A percentile compares a stretch with the other conserved stretches of the same genome.
Conservation (phyloP, 306 rosid genomes). For the Benincasa hispida region DNA sequence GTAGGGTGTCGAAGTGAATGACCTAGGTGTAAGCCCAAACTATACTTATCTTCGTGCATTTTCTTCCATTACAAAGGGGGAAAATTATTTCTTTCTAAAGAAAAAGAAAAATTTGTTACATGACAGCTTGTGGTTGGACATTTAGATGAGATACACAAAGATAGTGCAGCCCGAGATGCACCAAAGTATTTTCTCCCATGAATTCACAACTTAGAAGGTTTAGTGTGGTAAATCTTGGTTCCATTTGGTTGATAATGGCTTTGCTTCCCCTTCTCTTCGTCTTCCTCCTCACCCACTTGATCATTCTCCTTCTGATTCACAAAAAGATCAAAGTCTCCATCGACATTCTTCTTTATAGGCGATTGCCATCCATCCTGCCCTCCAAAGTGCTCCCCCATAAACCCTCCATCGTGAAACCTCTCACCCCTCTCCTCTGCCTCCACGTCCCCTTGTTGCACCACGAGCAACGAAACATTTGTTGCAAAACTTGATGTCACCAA, state of each 20-base stretch:
- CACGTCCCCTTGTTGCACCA: slow-evolving; percentile 16
- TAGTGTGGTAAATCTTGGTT: not conserved
- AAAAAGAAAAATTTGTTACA: no score
- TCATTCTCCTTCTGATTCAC: not conserved
- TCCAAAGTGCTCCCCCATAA: slow-evolving; percentile 7
- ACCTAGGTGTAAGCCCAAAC: no score
- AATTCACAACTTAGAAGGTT: not conserved
- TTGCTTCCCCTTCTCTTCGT: not conserved
- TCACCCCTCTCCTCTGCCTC: not conserved
- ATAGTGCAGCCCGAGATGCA: no score
- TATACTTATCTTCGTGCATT: no score
- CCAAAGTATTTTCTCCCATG: no score
- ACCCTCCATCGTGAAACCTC: not conserved
- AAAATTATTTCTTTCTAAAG: no score
- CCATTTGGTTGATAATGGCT: not conserved
- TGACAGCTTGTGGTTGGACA: no score
- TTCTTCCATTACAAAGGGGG: no score
- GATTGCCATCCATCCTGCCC: slow-evolving; percentile 11
- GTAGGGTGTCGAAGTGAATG: no score
- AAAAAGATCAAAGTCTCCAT: slow-evolving; percentile 1
- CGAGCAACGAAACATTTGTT: slow-evolving; percentile 16
- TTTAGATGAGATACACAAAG: no score
- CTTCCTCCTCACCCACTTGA: not conserved
- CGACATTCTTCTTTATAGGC: not conserved
- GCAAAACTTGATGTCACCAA: slow-evolving; percentile 24